phyloP scores from a whole-genome alignment of 2,329 filamentous ascomycete species.

The Aureobasidium sp. region DNA sequence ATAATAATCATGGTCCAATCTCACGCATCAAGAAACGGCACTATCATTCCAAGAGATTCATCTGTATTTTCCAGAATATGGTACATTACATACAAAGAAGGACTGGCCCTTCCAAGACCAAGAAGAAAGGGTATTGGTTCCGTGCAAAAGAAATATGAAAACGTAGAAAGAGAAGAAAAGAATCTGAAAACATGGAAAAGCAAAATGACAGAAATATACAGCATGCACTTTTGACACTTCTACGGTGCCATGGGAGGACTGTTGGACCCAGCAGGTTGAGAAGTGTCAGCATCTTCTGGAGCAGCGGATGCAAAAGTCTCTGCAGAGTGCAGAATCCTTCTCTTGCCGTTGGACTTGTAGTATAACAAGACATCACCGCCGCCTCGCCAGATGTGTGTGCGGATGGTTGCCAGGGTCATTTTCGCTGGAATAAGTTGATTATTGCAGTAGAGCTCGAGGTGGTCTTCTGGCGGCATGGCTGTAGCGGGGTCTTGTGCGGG shows the following conservation, averaged over 20 bases:
- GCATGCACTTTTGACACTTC: neutral
- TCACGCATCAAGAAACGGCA: neutral
- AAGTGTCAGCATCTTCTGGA: neutral
- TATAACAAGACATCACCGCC: constrained; percentile 86
- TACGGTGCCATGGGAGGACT: neutral
- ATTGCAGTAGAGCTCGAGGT: constrained; percentile 90
- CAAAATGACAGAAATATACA: neutral
- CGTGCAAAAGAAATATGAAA: neutral
- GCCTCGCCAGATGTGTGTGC: constrained; percentile 87
- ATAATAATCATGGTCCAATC: too few species aligned
- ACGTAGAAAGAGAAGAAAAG: neutral
- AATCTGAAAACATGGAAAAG: neutral
- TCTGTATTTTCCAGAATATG: neutral
- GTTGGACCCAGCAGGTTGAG: neutral
- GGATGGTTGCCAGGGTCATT: constrained; percentile 90
- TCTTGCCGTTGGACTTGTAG: constrained; percentile 88
- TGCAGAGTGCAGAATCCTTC: constrained; percentile 39
- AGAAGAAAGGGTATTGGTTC: constrained; percentile 6
- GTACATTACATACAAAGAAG: constrained; percentile 5
- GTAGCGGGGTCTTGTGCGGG: constrained; percentile 40
- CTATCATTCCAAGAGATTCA: neutral
- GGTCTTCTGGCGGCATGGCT: constrained; percentile 71
- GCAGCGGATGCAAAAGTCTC: neutral
- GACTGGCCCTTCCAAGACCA: neutral
- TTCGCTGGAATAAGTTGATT: constrained; percentile 51